Evolutionary conservation across 495 filamentous ascomycete genomes (phyloP).

Genomic region (Hyaloscypha finlandica): DNA sequence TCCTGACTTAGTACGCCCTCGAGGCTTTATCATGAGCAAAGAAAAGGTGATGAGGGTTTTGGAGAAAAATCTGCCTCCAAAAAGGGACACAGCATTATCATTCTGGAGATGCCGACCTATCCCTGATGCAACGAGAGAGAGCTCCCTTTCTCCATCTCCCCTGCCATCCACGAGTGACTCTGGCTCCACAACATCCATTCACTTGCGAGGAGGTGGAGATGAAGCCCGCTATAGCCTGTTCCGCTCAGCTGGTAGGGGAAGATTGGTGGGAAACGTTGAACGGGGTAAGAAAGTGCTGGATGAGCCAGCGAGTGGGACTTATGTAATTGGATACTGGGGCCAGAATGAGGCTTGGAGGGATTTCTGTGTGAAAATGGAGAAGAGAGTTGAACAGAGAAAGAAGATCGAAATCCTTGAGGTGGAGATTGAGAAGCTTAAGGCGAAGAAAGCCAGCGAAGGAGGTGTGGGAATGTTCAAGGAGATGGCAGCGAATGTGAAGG

Average conservation of each 20-base stretch:
- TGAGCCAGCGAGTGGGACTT: background rate
- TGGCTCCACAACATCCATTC: background rate
- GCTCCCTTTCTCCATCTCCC: background rate
- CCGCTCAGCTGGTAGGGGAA: background rate
- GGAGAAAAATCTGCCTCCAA: background rate
- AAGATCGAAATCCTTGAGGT: background rate
- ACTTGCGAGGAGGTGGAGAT: background rate
- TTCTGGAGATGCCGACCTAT: background rate
- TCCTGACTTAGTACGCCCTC: background rate
- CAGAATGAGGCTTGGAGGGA: conserved; percentile 2
- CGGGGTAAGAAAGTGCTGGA: conserved; percentile 1
- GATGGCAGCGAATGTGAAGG: background rate
- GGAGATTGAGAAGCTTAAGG: background rate
- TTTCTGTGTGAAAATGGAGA: background rate
- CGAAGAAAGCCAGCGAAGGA: background rate
- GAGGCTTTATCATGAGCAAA: background rate
- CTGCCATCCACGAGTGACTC: background rate
- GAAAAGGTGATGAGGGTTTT: background rate
- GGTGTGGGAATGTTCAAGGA: background rate
- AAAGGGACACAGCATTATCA: background rate
- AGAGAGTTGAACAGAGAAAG: conserved; percentile 6
- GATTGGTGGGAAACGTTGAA: conserved; percentile 1
- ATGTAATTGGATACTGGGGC: conserved; percentile 1
- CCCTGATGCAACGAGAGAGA: background rate
- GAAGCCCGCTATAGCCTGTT: background rate